phyloP scores from a whole-genome alignment of 352 stramenopile genomes.

The Peronospora destructor region DNA sequence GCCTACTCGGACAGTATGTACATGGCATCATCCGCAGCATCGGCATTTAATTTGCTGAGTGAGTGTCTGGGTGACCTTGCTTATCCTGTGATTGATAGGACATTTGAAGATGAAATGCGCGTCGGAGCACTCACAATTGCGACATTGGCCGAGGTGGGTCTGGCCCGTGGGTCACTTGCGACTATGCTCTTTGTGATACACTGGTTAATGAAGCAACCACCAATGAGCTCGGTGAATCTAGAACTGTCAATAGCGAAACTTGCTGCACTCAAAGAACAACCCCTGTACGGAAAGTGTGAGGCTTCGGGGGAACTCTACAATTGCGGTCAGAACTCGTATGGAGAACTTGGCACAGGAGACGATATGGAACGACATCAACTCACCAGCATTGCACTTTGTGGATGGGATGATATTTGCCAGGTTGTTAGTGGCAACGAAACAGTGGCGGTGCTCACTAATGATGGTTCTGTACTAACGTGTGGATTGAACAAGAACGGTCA shows the following conservation, averaged over 20 bases:
- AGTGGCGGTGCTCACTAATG: slow-evolving; percentile 74
- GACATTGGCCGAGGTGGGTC: slow-evolving; percentile 63
- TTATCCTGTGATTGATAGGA: slow-evolving; percentile 1
- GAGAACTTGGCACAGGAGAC: slow-evolving; percentile 78
- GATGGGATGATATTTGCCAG: slow-evolving; percentile 79
- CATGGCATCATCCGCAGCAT: slow-evolving; percentile 58
- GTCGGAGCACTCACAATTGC: slow-evolving; percentile 58
- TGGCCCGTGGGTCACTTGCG: slow-evolving; percentile 62
- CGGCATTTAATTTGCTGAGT: slow-evolving; percentile 67
- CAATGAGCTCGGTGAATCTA: slow-evolving; percentile 42
- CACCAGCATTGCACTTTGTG: slow-evolving; percentile 67
- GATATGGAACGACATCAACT: slow-evolving; percentile 78
- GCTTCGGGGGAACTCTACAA: slow-evolving; percentile 80
- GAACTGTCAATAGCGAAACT: slow-evolving; percentile 57
- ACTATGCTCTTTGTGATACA: slow-evolving; percentile 61
- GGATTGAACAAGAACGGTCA: slow-evolving; percentile 86
- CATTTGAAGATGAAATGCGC: slow-evolving; percentile 17
- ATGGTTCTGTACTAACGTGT: slow-evolving; percentile 72
- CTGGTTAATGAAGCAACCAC: slow-evolving; percentile 62
- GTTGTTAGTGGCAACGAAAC: slow-evolving; percentile 82
- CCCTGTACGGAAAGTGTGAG: slow-evolving; percentile 82
- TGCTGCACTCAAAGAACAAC: slow-evolving; percentile 72
- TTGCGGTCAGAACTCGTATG: slow-evolving; percentile 86
- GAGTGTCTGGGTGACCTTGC: slow-evolving; percentile 59
- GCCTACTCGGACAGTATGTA: slow-evolving; percentile 82